Evolutionary conservation across 441 rosid species (phyloP).

Genomic region (Dalechampia spathulata): DNA sequence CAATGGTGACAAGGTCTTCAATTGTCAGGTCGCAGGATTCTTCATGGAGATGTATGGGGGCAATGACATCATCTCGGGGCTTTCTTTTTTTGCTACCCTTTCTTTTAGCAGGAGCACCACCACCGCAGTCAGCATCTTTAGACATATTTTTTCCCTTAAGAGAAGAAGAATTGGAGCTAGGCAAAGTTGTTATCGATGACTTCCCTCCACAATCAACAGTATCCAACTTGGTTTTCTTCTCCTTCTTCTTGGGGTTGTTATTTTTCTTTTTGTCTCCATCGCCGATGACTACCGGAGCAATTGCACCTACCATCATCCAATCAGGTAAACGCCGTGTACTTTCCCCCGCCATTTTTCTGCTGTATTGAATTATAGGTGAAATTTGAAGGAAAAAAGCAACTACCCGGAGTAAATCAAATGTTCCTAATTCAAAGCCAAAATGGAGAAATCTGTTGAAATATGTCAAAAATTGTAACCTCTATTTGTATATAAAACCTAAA

Average conservation of each 20-base stretch:
- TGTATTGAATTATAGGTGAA: no score
- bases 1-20: constrained; percentile 43
- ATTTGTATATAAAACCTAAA: no score
- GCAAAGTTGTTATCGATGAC: neutral
- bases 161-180: no score
- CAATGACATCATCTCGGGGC: neutral
- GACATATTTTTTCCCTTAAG: no score
- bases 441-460: no score
- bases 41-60: neutral
- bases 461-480: no score
- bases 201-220: neutral
- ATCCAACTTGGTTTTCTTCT: neutral
- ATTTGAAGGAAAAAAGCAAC: no score
- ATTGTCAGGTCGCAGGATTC: constrained; percentile 25
- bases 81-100: constrained; percentile 3
- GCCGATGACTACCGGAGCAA: neutral
- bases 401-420: no score
- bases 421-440: no score
- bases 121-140: neutral
- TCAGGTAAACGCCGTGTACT: constrained; percentile 27
- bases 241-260: neutral
- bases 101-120: neutral
- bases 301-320: constrained; percentile 20
- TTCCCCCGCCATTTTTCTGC: neutral
- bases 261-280: neutral